Base-by-base conservation (phyloP, 345 rosid genomes). In the Nasturtium officinale region DNA sequence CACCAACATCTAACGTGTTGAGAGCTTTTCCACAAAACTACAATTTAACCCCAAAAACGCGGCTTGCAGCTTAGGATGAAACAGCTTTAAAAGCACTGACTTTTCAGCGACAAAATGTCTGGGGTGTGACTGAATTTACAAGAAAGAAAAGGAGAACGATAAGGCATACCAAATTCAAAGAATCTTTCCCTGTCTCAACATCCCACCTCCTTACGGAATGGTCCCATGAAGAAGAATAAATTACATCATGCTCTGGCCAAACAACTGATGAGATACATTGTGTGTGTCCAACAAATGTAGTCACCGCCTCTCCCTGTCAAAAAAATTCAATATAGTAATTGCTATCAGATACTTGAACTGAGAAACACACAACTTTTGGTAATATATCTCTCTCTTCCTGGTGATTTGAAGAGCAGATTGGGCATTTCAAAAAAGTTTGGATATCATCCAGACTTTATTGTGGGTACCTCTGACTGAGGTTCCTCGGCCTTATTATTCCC, bases 191-290 rank as follows among this genome's bases (percentile, higher is more conserved):
- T 5, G 89, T 85, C 81, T 85, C 87, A 13, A 83, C 89, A 81
- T 92, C 98, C 99, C 99, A 96, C 76, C 74, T 80, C 69, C 89
- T 90, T 29, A 96, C 78, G 63, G 98, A 90, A 71, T 92, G 97
- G 80, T 96, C 99, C 98, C 95, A 92, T 10, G 99, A 96, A 56
- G 92, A 79, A 71, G 98, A 96, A 73, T 86, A 92, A 48, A 96
- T 83, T 11, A 86, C 80, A 68, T 83, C 88, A 5, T 47, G 53
- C 75, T 87, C 85, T 20, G 96, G 97, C 99, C 99, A 96, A 73
- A 83, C 75, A 59, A 96, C 96, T 35, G 91, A 83, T 40, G 96
- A 90, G 25, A 96, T 88, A 40, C 92, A 85, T 65, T 92, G 97
- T 46, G 92, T 87, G 76, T 96, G 99, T 62, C 99, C 98, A 66